These are phyloP conservation scores for Zychaea mexicana DNA, from an alignment of 371 early-diverging fungal species.

Conservation along the genomic window DNA sequence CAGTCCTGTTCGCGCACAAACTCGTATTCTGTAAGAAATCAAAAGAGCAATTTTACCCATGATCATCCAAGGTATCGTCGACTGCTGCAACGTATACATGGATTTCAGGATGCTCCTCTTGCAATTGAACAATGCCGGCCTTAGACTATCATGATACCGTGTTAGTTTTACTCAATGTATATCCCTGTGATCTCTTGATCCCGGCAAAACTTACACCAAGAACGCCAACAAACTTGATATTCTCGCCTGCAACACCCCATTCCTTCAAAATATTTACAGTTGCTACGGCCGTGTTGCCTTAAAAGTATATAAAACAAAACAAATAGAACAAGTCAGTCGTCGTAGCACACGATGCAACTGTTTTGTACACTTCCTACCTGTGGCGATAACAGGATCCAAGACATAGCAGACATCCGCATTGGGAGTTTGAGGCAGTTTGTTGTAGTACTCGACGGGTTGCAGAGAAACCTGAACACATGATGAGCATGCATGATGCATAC, in stretches of 20 bases:
- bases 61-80: constrained; percentile 66
- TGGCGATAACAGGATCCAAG: constrained; percentile 87
- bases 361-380: constrained; percentile 42
- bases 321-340: background rate
- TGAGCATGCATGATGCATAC: too few species aligned
- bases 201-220: constrained; percentile 59
- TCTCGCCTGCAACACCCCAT: constrained; percentile 70
- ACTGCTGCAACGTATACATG: constrained; percentile 69
- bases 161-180: too few species aligned
- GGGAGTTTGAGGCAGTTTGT: constrained; percentile 78
- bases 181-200: too few species aligned
- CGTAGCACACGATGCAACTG: background rate
- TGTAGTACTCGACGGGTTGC: constrained; percentile 93
- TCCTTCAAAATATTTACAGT: constrained; percentile 80
- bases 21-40: too few species aligned
- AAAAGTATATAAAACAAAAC: background rate
- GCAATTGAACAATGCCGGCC: constrained; percentile 64
- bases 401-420: constrained; percentile 74
- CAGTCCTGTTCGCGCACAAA: too few species aligned
- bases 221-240: constrained; percentile 72
- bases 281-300: constrained; percentile 78
- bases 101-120: constrained; percentile 75
- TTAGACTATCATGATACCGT: constrained; percentile 42
- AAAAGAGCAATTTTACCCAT: constrained; percentile 66
- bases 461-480: constrained; percentile 65